Conservation (phyloP, 2,329 filamentous ascomycete genomes). For the Fusarium citri region DNA sequence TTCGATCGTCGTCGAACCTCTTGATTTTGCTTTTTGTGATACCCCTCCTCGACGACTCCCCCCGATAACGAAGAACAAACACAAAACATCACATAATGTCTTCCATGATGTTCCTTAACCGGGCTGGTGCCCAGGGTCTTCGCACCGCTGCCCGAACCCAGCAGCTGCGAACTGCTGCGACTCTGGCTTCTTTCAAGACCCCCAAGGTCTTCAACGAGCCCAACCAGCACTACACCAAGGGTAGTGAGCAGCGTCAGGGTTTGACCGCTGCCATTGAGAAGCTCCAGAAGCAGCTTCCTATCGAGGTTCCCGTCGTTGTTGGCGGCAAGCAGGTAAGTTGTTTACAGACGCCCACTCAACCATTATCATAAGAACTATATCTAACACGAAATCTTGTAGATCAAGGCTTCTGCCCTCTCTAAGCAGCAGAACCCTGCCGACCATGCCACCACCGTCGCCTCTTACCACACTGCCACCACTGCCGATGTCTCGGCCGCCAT, state of each 20-base stretch:
- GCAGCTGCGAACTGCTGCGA: conserved; percentile 58
- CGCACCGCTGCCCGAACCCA: conserved; percentile 47
- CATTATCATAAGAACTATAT: not conserved
- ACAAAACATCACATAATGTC: conserved; percentile 45
- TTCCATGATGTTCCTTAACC: conserved; percentile 50
- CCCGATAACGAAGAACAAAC: conserved; percentile 27
- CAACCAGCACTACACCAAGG: conserved; percentile 93
- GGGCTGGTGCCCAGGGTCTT: conserved; percentile 50
- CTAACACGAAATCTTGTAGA: conserved; percentile 55
- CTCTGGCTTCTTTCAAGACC: conserved; percentile 86
- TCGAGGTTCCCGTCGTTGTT: conserved; percentile 86
- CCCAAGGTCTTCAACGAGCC: conserved; percentile 91
- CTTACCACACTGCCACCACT: conserved; percentile 83
- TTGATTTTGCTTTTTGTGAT: conserved; percentile 36
- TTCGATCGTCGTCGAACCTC: conserved; percentile 32
- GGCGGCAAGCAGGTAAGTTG: conserved; percentile 79
- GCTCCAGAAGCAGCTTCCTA: conserved; percentile 74
- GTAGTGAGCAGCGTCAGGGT: conserved; percentile 80
- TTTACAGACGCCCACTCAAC: not conserved
- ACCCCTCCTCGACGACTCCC: conserved; percentile 33
- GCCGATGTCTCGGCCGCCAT: conserved; percentile 84
- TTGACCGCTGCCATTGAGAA: conserved; percentile 79
- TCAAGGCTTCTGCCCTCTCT: conserved; percentile 73
- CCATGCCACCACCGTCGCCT: conserved; percentile 80
- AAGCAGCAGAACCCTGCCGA: conserved; percentile 86